Base-by-base conservation (phyloP, 345 rosid species). In the Rubroshorea leprosula region DNA sequence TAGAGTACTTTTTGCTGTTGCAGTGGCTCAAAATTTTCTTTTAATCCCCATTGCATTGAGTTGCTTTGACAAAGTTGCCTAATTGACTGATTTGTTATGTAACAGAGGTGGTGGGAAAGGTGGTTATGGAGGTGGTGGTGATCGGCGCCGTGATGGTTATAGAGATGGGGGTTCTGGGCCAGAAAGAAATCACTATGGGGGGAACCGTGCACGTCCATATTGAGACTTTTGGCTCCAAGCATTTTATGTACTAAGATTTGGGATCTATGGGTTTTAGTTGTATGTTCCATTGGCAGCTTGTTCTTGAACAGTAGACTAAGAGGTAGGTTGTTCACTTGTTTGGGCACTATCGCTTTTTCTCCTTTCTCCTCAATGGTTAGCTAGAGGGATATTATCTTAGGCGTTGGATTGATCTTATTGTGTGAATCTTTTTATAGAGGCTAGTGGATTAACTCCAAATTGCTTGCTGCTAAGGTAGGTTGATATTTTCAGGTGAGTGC, bases 181-280 rank as follows among this genome's bases (percentile, higher is more conserved):
- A 49, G 93, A 94, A 62, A 85, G 97, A 71, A 82, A 82, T 69
- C 62, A 81, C 57, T 76, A 75, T 70, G 92, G 97, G 53, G 97
- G 97, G 66, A 94, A 87, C 63, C 93, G 97, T 16, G 81, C 95
- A 0, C 92, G 96, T 22, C 99, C 99, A 13, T 94, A 90, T 68
- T 90, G 82, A 58, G n/a, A n/a, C n/a, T n/a, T n/a, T n/a, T n/a
- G n/a, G 66, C 79, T 55, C 66, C 49, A 67, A 55, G 67, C 66
- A 49, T 70, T 72, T 81, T 78, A 74, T 83, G 84, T 81, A 83
- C 77, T 81, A 81, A 65, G 77, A 75, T 66, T 76, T 76, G 66
- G 76, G 81, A 60, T 74, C 71, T 68, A 58, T 61, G 73, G 68
- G 60, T 63, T 77, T 71, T 86, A 67, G 62, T 78, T 67, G 51